Base-by-base conservation (phyloP, 108 stramenopile species). In the Craspedostauros australis region DNA sequence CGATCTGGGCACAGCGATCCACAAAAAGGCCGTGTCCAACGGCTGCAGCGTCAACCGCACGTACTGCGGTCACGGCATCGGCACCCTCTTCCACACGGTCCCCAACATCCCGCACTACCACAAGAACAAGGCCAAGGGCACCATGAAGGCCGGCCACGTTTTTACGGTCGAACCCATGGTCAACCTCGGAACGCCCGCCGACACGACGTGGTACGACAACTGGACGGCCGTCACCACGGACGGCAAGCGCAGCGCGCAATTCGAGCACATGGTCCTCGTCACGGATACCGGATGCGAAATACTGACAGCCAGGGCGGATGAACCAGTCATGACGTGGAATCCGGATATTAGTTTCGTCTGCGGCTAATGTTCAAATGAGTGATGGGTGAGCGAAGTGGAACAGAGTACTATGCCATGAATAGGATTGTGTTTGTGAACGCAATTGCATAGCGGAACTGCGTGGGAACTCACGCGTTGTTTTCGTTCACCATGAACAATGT, bases 91-190 rank as follows among this genome's bases (percentile, higher is more conserved):
- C 46, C 93, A 95, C 67, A 76, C 81, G 48, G 77, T 74, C 26
- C 99, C 99, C 5, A 96, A 96, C 51, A 73, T 99, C 21, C 88
- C 93, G 1, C 98, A 99, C 66, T 99, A 95, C 63, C 75, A 72
- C 57, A 99, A 99, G 65, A 95, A 94, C 60, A 88, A 96, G 50
- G 87, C 93, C 43, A 85, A 82, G 61, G 86, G 88, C 18, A 72
- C 77, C 22, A 91, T 98, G 92, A 76, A 85, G 62, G 78, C 75
- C n/a, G 99, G 99, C 9, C 96, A 98, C 74, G 85, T 93, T 2
- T 96, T 99, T 71, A 99, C 99, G 2, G 91, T 99, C n/a, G 99
- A 99, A 63, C 99, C 99, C 20, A 98, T 99, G 98, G 96, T 99
- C 53, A 91, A 88, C 58, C 70, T 91, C 57, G 98, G 98, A 12